Evolutionary conservation across 2,329 filamentous ascomycete species (phyloP), one percentile per base, ranked within the genome.

Genomic region (Colletotrichum euphorbiae): DNA sequence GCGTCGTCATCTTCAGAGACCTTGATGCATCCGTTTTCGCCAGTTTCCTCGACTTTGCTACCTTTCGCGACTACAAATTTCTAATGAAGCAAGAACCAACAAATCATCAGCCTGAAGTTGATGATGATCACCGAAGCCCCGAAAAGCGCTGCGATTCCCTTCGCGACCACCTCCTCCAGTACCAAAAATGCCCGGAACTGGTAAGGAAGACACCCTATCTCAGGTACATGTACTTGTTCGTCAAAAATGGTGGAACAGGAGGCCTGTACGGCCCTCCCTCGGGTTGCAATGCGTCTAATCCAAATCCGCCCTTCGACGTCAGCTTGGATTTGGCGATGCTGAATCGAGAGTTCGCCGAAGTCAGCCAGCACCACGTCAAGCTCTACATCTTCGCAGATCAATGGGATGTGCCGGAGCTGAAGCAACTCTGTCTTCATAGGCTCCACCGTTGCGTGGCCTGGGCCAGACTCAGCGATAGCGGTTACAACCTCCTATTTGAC

Each of bases 381-480:
- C 6, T 57, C 2, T 67, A 62, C 43, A n/a, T 38, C 3, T 63
- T 67, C 12, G 58, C 58, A 5, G 63, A 67, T 6, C 31, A n/a
- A 9, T 62, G 38, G 33, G 58, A 62, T 11, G 17, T 57, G 17
- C 4, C 33, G 2, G 15, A 51, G 7, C 58, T 67, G 12, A 36
- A 36, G 6, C 21, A 57, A 17, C 33, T 62, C 1, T 38, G 50
- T 24, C 42, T 67, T 0, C 17, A 56, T 15, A 52, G 42, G 2
- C 17, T 57, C 0, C 63, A 67, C 24, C 1, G 6, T 6, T 62
- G 48, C 17, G 3, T 67, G 2, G 4, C 17, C 5, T n/a, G 15
- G 1, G 58, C 28, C 1, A 51, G 19, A 15, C 51, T 56, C 2
- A 2, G 31, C 19, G 7, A 56, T 4, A 4, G n/a, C 1, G 63